phyloP scores from a whole-genome alignment of 148 eudicot genomes.

The Silene conica region DNA sequence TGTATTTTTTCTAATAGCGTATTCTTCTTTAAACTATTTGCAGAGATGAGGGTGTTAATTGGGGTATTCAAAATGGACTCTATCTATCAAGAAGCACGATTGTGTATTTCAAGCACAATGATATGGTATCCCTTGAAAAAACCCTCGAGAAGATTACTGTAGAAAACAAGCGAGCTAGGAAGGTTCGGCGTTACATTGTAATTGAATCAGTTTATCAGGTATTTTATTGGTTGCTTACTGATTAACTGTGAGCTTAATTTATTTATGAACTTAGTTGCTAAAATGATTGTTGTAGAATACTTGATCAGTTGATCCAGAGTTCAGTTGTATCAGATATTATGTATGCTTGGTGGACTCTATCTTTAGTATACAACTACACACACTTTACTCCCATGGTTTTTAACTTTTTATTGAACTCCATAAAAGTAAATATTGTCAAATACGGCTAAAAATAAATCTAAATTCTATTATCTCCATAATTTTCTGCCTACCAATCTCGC shows the following conservation, averaged over 20 bases:
- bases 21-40: slow-evolving; percentile 10
- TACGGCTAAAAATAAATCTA: too few relatives aligned
- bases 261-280: background rate
- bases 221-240: background rate
- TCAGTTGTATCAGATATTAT: too few relatives aligned
- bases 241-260: background rate
- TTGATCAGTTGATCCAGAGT: too few relatives aligned
- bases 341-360: background rate
- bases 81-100: slow-evolving; percentile 93
- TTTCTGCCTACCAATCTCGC: too few relatives aligned
- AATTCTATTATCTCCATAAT: too few relatives aligned
- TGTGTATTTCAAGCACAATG: slow-evolving; percentile 85
- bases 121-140: slow-evolving; percentile 63
- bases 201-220: slow-evolving; percentile 96
- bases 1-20: background rate
- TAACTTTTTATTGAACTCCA: too few relatives aligned
- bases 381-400: too few relatives aligned
- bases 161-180: slow-evolving; percentile 68
- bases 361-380: too few relatives aligned
- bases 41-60: slow-evolving; percentile 97
- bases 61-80: slow-evolving; percentile 98
- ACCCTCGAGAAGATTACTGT: slow-evolving; percentile 65
- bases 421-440: too few relatives aligned
- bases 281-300: background rate
- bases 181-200: slow-evolving; percentile 88